Evolutionary conservation across 805 yeast genomes (phyloP), one percentile per base, ranked within the genome.

Genomic region (Cyberlindnera euphorbiae): DNA sequence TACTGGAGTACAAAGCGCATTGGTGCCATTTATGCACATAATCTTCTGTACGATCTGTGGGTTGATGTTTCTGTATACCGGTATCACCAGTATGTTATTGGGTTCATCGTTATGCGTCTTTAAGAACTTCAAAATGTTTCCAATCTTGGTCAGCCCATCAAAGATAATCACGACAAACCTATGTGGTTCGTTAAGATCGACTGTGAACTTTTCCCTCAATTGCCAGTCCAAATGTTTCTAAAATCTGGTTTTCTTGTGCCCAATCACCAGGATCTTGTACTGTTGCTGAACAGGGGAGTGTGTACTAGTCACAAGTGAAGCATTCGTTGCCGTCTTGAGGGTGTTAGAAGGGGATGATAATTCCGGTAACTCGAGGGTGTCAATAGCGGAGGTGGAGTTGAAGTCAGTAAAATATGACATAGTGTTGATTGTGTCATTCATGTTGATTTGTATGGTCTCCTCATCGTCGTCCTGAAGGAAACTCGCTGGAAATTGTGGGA

Each of bases 71-170:
- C 42, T 42, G 33, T 45, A 47, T n/a, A 54, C 26, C 6, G 59
- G 59, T 13, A 54, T 42, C 31, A 53, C 40, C 7, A 44, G 33
- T 35, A 50, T 51, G 9, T 37, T 36, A 11, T 31, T 15, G 3
- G 22, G 26, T 1, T 32, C 14, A 14, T 35, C 35, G 8, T 36
- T 22, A 15, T 42, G 38, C 8, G 13, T 26, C 33, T 52, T 53
- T 29, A 52, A 46, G 29, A 52, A 49, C 28, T 53, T 50, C 33
- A 54, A 39, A 10, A 54, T 47, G 30, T 54, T 54, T 2, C 59
- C 59, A 35, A 54, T 52, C 41, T 54, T 54, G 16, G 44, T 33
- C 24, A 54, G 36, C 4, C 59, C 59, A 37, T 54, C 56, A 43
- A 54, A 54, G 10, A 54, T 41, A 4, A 54, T 39, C 17, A 54